Evolutionary conservation across 257 asterid genomes (phyloP).

Genomic region (Penstemon newberryi): DNA sequence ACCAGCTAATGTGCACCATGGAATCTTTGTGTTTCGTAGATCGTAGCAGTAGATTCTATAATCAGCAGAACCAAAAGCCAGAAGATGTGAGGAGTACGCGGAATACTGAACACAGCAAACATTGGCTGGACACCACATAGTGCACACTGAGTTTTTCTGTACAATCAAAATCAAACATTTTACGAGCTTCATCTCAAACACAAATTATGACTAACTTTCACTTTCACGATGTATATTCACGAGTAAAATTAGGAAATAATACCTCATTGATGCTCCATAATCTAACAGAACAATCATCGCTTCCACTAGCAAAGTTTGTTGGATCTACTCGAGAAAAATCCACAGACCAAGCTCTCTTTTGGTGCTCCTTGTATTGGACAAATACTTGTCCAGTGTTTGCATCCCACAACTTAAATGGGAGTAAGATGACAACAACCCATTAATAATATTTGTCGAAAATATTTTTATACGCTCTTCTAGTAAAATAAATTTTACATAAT

Average conservation of each 20-base stretch:
- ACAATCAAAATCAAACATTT: background rate
- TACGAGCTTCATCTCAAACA: too few relatives aligned
- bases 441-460: too few relatives aligned
- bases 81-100: conserved; percentile 56
- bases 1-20: conserved; percentile 90
- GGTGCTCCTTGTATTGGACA: conserved; percentile 64
- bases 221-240: too few relatives aligned
- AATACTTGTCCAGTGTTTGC: conserved; percentile 74
- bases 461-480: too few relatives aligned
- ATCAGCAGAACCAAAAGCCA: conserved; percentile 90
- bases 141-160: conserved; percentile 89
- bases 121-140: conserved; percentile 83
- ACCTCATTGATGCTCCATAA: conserved; percentile 91
- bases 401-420: conserved; percentile 81
- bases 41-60: conserved; percentile 88
- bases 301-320: conserved; percentile 79
- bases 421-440: too few relatives aligned
- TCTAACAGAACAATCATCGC: conserved; percentile 90
- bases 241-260: conserved; percentile 27
- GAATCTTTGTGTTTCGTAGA: conserved; percentile 70
- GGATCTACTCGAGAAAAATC: conserved; percentile 87
- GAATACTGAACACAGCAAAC: conserved; percentile 95
- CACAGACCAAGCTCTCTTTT: conserved; percentile 95
- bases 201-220: too few relatives aligned
- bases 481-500: too few relatives aligned